These are phyloP conservation scores for Toxoplasma gondii DNA, from an alignment of 169 alveolate species.

Conservation along the genomic window DNA sequence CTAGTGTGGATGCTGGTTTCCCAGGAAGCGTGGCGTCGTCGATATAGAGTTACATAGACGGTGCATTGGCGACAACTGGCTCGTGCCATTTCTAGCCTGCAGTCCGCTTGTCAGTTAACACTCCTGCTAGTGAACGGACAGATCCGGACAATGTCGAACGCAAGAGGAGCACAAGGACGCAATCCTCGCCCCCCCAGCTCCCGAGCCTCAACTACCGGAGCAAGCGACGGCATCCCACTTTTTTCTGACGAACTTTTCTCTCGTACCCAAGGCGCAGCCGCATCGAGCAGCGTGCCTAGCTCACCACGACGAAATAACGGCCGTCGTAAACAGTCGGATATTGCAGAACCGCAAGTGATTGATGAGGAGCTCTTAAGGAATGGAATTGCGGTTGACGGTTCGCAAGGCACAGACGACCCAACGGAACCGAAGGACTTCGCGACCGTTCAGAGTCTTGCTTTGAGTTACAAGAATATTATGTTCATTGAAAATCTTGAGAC, in stretches of 20 bases:
- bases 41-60: too few species aligned
- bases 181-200: background rate
- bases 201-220: background rate
- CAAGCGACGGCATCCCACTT: background rate
- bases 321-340: background rate
- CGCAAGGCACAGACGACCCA: background rate
- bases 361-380: background rate
- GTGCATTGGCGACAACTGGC: too few species aligned
- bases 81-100: too few species aligned
- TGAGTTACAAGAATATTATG: slow-evolving; percentile 4
- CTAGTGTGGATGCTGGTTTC: too few species aligned
- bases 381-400: background rate
- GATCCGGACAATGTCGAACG: too few species aligned
- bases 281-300: background rate
- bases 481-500: slow-evolving; percentile 22
- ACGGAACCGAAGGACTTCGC: slow-evolving; percentile 19
- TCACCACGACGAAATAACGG: background rate
- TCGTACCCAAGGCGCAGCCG: background rate
- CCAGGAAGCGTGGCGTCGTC: too few species aligned
- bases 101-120: too few species aligned
- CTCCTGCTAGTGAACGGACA: too few species aligned
- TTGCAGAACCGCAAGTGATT: slow-evolving; percentile 35
- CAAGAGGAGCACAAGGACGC: background rate
- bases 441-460: background rate
- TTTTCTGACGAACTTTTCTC: background rate